Base-by-base conservation (phyloP, 345 rosid species). In the Capsella bursapastoris region DNA sequence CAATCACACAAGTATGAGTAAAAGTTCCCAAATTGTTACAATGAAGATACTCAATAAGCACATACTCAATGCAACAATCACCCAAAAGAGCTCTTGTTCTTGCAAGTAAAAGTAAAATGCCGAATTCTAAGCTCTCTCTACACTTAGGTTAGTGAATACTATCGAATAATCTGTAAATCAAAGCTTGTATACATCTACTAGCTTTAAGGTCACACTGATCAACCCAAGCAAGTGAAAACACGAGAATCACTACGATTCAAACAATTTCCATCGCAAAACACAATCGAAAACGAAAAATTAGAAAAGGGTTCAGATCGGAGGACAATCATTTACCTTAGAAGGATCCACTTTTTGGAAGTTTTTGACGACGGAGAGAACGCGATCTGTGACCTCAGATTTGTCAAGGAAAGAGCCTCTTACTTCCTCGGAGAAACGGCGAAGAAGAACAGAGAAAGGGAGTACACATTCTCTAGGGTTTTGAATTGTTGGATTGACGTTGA, bases 351-450 rank as follows among this genome's bases (percentile, higher is more conserved):
- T 89, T 82, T 88, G 88, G 82, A 88, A 92, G 73, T 95, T 89
- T 83, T 95, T 95, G 78, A 95, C 99, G 68, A 89, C 96, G 8
- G 80, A 59, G 82, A 90, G 5, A 44, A 95, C 96, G 10, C 99
- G 96, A 84, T 95, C 99, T 16, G 98, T 78, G 79, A 95, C 99
- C 79, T 92, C 99, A 6, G 97, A 84, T 76, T 92, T 95, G 82
- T 95, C 96, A 18, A 95, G 98, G 80, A 95, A 95, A 27, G 97
- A 81, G 18, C 98, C 98, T 59, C 89, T 79, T 2, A 90, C 88
- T 78, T 91, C 98, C 66, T 89, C 90, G 0, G 96, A 88, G 79
- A 90, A 89, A 57, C 77, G 85, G 34, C 97, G 96, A 11, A 82
- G 74, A 15, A 86, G 34, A 0, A 81, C 53, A 41, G 76, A 70